Base-by-base conservation (phyloP, 2,329 filamentous ascomycete species). In the Diaporthe caulivora region DNA sequence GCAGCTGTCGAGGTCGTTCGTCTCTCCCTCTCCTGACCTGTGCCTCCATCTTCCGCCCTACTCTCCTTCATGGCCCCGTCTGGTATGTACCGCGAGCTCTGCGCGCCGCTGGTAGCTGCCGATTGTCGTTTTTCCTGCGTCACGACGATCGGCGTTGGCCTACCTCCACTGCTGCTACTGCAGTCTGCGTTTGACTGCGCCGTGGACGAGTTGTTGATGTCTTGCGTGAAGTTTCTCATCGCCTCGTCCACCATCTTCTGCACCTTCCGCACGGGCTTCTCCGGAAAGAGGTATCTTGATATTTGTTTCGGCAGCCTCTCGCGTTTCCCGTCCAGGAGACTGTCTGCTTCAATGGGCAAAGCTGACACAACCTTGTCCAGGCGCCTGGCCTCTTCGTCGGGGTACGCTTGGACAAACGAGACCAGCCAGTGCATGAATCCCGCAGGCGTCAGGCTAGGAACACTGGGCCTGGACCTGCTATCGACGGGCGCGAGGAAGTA, bases 271-370 rank as follows among this genome's bases (percentile, higher is more conserved):
- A 94, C 90, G 1, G 88, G 85, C 10, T 82, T 81, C 0, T 85
- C 84, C 0, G 95, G 95, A 51, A 97, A 89, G 4, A 97, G 86
- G 68, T 92, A 88, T 53, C 94, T 87, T 1, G 94, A 92, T 3
- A 97, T 87, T 77, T 95, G 92, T 76, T 94, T 95, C 0, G 95
- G 95, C 71, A 97, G 92, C 2, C 93, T 87, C 81, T 95, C 93
- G 15, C 89, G 90, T 76, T 87, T 89, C 62, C 92, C 89, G 57
- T 91, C 87, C 0, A 91, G 78, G 81, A 91, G 77, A 11, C 82
- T 83, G 64, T 86, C 83, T 0, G 84, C 83, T 40, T 87, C 82
- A 77, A 97, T 93, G 0, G 94, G 93, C 82, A 95, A 90, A 57
- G 92, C 88, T 4, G 90, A 81, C 4, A 95, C 89, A 29, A 94